Conservation (phyloP, 306 rosid genomes). For the Cotoneaster glaucophyllus region DNA sequence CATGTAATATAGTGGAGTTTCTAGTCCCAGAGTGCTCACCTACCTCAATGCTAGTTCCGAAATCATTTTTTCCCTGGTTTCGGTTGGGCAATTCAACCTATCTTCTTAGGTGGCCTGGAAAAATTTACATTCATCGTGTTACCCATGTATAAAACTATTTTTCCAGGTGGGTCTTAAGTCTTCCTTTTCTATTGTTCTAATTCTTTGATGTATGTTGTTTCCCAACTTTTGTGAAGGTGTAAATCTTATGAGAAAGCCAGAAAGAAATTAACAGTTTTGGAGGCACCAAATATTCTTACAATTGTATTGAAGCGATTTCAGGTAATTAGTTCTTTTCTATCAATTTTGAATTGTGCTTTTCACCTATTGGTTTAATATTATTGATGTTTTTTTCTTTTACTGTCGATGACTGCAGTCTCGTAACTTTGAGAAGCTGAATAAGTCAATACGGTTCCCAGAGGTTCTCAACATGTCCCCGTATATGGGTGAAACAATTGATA, state of each 20-base stretch:
- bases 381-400: constrained; percentile 13
- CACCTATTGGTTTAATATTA: neutral
- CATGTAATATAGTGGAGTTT: neutral
- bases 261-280: constrained; percentile 67
- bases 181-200: neutral
- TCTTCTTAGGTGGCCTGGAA: neutral
- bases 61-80: neutral
- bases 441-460: constrained; percentile 58
- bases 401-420: constrained; percentile 50
- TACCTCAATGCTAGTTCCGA: neutral
- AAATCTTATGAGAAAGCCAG: constrained; percentile 69
- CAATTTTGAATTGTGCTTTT: constrained; percentile 8
- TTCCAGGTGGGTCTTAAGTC: neutral
- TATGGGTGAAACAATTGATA: constrained; percentile 50
- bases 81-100: neutral
- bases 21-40: neutral
- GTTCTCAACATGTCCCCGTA: constrained; percentile 60
- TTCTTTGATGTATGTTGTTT: neutral
- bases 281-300: constrained; percentile 76
- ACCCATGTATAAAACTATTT: neutral
- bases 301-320: constrained; percentile 72
- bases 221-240: constrained; percentile 37
- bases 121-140: neutral
- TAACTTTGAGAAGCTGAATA: constrained; percentile 65
- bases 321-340: constrained; percentile 35